These are phyloP conservation scores for Nidula microcarpa DNA, from an alignment of 768 basidiomycete genomes.

Conservation along the genomic window DNA sequence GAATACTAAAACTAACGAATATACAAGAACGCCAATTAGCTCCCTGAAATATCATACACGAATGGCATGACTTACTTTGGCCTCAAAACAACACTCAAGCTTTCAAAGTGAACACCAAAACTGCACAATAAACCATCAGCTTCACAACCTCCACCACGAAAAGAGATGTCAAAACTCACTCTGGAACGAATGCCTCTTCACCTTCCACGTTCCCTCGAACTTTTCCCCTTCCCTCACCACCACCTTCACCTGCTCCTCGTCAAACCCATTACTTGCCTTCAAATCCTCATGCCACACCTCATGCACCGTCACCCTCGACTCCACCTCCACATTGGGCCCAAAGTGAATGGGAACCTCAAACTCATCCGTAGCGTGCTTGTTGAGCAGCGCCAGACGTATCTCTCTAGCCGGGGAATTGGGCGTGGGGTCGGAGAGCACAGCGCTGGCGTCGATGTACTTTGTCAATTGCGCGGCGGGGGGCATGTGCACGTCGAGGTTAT, in stretches of 20 bases:
- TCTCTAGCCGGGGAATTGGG: slow-evolving; percentile 17
- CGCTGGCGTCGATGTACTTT: slow-evolving; percentile 47
- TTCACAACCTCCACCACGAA: background rate
- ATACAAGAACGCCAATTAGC: too few species aligned
- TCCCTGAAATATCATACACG: too few species aligned
- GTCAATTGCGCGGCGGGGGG: slow-evolving; percentile 28
- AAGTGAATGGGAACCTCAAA: slow-evolving; percentile 35
- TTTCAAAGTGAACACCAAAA: background rate
- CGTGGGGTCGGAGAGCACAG: slow-evolving; percentile 27
- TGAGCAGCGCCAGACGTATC: slow-evolving; percentile 52
- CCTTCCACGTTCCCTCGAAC: slow-evolving; percentile 30
- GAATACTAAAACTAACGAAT: too few species aligned
- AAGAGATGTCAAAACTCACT: slow-evolving; percentile 16
- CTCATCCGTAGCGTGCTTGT: slow-evolving; percentile 36
- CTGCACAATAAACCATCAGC: background rate
- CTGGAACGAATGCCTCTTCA: slow-evolving; percentile 49
- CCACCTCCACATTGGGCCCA: slow-evolving; percentile 22
- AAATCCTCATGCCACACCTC: slow-evolving; percentile 51
- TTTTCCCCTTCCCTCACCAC: slow-evolving; percentile 15
- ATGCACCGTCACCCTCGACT: slow-evolving; percentile 32
- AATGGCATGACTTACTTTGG: too few species aligned
- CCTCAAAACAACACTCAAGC: too few species aligned
- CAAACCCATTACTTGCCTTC: slow-evolving; percentile 37
- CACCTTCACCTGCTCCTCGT: slow-evolving; percentile 35
- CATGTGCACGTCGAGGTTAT: slow-evolving; percentile 30